These are phyloP conservation scores for Globisporangium carolinianum DNA, from an alignment of 352 stramenopile species.

Conservation along the genomic window DNA sequence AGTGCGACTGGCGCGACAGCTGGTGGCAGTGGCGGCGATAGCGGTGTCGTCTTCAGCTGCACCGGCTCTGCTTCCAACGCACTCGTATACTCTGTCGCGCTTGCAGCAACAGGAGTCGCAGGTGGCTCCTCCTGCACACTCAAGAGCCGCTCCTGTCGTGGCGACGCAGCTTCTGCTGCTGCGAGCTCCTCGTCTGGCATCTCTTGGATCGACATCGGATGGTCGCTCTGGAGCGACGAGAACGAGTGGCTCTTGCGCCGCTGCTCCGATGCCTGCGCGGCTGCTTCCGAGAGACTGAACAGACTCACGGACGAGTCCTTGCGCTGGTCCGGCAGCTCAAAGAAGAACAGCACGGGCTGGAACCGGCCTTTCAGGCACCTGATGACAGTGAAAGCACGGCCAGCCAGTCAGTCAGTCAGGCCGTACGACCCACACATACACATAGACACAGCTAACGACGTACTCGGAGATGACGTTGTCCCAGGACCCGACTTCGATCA, in stretches of 20 bases:
- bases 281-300: slow-evolving; percentile 28
- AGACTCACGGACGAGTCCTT: slow-evolving; percentile 79
- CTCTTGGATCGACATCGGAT: slow-evolving; percentile 49
- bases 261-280: slow-evolving; percentile 26
- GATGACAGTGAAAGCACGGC: neutral
- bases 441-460: neutral
- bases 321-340: slow-evolving; percentile 73
- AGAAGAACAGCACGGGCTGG: slow-evolving; percentile 80
- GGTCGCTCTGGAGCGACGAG: slow-evolving; percentile 41
- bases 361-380: slow-evolving; percentile 73
- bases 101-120: neutral
- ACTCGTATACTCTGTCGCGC: neutral
- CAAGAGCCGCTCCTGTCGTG: slow-evolving; percentile 22
- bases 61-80: neutral
- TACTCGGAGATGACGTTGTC: slow-evolving; percentile 63
- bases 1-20: slow-evolving; percentile 15
- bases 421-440: too few relatives aligned
- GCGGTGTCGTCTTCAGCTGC: neutral
- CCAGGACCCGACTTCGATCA: slow-evolving; percentile 72
- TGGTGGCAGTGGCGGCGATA: neutral
- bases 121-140: slow-evolving; percentile 29
- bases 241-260: slow-evolving; percentile 54
- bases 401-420: too few relatives aligned
- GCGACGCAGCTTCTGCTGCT: slow-evolving; percentile 9
- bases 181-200: slow-evolving; percentile 25